Evolutionary conservation across 345 rosid genomes (phyloP), one percentile per base, ranked within the genome.

Genomic region (Linum usitatissimum): DNA sequence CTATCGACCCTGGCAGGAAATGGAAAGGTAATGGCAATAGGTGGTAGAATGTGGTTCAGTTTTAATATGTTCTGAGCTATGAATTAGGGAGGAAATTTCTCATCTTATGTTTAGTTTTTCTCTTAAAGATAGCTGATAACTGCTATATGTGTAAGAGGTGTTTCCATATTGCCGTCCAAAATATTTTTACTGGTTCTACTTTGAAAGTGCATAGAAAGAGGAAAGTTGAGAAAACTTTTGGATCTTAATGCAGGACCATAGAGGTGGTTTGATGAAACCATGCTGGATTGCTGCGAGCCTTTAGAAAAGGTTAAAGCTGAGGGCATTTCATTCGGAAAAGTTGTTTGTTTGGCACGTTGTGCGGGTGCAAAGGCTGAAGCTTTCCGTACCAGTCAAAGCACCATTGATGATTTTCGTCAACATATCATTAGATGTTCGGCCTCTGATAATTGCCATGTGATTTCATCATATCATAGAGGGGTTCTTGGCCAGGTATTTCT

Each of bases 351-450:
- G 72, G 98, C 86, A 70, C 87, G 82, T 65, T 85, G 89, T 70
- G 93, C 95, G 30, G 98, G 98, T 57, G 98, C 96, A 13, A 84
- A 87, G 71, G 96, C 84, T 53, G 80, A 86, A 73, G 96, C 98
- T 49, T 88, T 80, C 71, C 87, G 86, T 39, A 80, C 95, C 5
- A 92, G 69, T 79, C 95, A 89, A 63, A 85, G 84, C 64, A 84
- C 80, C 15, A 66, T 92, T 31, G 83, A 89, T 73, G 85, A 86
- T 51, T 92, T 89, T 58, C 95, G 98, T 55, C 74, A 71, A 53
- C 76, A 75, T 55, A 77, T 92, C 17, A 30, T 79, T 17, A 78
- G 68, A 73, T 92, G 91, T 64, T 71, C 85, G n/a, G 63, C 76
- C 57, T 86, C 95, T 69, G 95, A 92, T 68, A 73, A 77, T 66